A percentile compares a stretch with the other conserved stretches of the same genome.
Conservation (phyloP, 345 rosid species). For the Gossypium turneri region DNA sequence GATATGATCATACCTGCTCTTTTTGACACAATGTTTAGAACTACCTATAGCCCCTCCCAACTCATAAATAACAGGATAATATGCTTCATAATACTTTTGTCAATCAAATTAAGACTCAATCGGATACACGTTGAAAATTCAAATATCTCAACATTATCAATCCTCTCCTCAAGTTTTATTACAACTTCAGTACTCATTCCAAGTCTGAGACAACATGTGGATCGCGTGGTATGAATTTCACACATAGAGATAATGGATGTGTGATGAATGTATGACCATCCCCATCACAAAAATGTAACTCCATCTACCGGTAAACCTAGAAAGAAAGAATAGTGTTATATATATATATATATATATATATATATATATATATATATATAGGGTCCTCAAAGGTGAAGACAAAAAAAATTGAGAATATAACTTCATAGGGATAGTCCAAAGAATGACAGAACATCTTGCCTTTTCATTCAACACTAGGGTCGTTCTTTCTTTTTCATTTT, state of each 20-base stretch:
- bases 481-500: neutral
- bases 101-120: too few relatives aligned
- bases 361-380: neutral
- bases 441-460: slow-evolving; percentile 1
- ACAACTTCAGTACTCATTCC: neutral
- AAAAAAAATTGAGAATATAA: neutral
- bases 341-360: neutral
- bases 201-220: neutral
- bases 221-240: neutral
- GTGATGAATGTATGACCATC: neutral
- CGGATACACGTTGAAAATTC: too few relatives aligned
- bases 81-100: too few relatives aligned
- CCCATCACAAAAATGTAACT: neutral
- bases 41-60: too few relatives aligned
- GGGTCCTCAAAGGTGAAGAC: neutral
- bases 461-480: neutral
- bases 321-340: neutral
- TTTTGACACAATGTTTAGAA: too few relatives aligned
- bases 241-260: neutral
- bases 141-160: too few relatives aligned
- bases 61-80: too few relatives aligned
- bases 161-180: too few relatives aligned
- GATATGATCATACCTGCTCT: too few relatives aligned
- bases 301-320: neutral
- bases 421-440: neutral